phyloP scores from a whole-genome alignment of 2,329 filamentous ascomycete genomes.

The Akanthomyces uredinophilus region DNA sequence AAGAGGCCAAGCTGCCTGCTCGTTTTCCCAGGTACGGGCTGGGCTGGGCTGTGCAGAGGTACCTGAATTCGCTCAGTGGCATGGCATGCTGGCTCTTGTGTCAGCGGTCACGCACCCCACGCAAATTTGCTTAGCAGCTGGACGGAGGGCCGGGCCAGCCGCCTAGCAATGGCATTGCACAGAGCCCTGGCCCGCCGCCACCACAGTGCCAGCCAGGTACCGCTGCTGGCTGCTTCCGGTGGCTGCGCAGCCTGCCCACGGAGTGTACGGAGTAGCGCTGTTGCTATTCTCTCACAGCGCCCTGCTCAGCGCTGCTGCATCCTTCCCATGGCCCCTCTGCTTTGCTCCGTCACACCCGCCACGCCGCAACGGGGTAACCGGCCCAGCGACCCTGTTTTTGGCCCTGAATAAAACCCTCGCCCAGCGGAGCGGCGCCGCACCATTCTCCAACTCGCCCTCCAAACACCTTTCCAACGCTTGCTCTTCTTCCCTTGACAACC shows the following conservation, averaged over 20 bases:
- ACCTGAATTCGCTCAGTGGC: neutral
- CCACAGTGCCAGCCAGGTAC: no score
- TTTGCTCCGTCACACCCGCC: neutral
- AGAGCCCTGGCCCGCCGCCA: neutral
- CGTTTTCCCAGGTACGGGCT: neutral
- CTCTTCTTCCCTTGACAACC: neutral
- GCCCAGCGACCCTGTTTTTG: neutral
- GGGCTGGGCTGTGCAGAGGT: constrained; percentile 12
- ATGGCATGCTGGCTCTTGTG: neutral
- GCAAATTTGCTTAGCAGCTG: constrained; percentile 7
- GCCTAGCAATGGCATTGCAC: neutral
- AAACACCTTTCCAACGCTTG: neutral
- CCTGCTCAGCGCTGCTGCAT: neutral
- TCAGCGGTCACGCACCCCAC: constrained; percentile 7
- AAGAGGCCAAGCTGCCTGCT: neutral
- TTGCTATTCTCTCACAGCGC: neutral
- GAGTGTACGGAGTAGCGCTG: neutral
- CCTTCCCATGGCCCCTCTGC: neutral
- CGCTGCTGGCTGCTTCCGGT: neutral
- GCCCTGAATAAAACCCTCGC: constrained; percentile 2
- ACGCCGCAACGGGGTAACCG: constrained; percentile 1
- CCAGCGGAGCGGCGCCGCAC: neutral
- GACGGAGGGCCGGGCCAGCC: neutral
- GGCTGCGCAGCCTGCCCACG: neutral
- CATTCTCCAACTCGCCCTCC: constrained; percentile 4